Base-by-base conservation (phyloP, 805 yeast species). In the Hanseniaspora mollemarum region DNA sequence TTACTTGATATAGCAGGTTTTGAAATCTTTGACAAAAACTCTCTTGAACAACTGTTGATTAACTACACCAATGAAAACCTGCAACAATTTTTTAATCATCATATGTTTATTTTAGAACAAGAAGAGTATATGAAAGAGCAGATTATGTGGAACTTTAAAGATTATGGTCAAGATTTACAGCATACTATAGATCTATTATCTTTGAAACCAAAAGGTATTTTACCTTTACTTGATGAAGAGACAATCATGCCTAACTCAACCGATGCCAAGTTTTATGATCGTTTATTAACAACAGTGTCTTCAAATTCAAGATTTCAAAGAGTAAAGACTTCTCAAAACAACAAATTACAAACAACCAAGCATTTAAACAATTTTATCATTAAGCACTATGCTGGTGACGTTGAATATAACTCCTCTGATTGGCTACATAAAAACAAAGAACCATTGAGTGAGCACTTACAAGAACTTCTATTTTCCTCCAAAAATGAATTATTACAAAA, bases 1-100 rank as follows among this genome's bases (percentile, higher is more conserved):
- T 94, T 92, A 19, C 73, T 92, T 59, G 99, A 92, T 79, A 92
- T 92, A 59, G 94, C 94, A 54, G 98, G 98, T 10, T 92, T 92
- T 64, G 98, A 92, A 68, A 96, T 92, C 62, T 92, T 92, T 65
- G 84, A 85, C 57, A 78, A 78, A 58, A 92, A 92, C 67, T 88
- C 96, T 1, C 92, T 92, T 60, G 98, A 92, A 67, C 98, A 92
- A 66, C 81, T 92, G 62, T 90, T 98, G 67, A 90, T 90, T 67
- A 90, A 90, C 63, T 92, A 88, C 65, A 96, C 97, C 43, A 90
- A 90, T 67, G 98, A 92, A 68, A 92, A 90, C 66, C 74, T 92
- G 55, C 98, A 92, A 65, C 98, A 92, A 65, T 96, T 92, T 65
- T 92, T 92, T 70, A 92, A 90, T 61, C 96, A 88, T 68, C 96